Percentiles rank a stretch among this genome's conserved stretches.
These are phyloP conservation scores for Oleoguttula mirabilis DNA, from an alignment of 495 filamentous ascomycete species.

Conservation along the genomic window DNA sequence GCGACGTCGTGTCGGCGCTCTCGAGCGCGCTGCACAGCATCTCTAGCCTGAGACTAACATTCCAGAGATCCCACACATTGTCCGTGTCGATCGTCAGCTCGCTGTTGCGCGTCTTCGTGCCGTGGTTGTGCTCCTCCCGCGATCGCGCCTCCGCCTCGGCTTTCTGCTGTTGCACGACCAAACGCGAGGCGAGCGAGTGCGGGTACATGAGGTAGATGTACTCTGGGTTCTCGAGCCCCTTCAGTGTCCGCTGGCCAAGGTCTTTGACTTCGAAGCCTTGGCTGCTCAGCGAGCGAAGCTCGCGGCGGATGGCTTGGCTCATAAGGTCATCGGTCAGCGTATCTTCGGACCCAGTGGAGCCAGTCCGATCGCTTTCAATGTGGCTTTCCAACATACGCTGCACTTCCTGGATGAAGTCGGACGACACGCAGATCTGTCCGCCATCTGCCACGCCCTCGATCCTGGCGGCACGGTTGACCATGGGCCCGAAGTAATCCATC, in stretches of 20 bases:
- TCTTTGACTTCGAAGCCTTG: conserved; percentile 96
- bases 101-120: conserved; percentile 25
- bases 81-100: conserved; percentile 56
- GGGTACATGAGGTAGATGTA: conserved; percentile 90
- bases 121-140: conserved; percentile 36
- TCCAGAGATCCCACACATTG: conserved; percentile 81
- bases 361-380: conserved; percentile 58
- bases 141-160: conserved; percentile 32
- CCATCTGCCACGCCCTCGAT: conserved; percentile 93
- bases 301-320: conserved; percentile 64
- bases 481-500: conserved; percentile 99
- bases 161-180: conserved; percentile 46
- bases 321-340: conserved; percentile 56
- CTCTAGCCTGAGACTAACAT: conserved; percentile 75
- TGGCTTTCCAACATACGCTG: conserved; percentile 81
- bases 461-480: conserved; percentile 93
- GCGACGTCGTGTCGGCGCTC: conserved; percentile 39
- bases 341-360: conserved; percentile 56
- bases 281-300: conserved; percentile 73
- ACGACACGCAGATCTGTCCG: conserved; percentile 90
- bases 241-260: conserved; percentile 83
- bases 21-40: conserved; percentile 82
- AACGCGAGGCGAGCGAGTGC: conserved; percentile 71
- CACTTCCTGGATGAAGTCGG: conserved; percentile 92
- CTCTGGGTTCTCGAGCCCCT: conserved; percentile 95